phyloP scores from a whole-genome alignment of 805 yeast species.

The Saccharomycopsis javanensis region DNA sequence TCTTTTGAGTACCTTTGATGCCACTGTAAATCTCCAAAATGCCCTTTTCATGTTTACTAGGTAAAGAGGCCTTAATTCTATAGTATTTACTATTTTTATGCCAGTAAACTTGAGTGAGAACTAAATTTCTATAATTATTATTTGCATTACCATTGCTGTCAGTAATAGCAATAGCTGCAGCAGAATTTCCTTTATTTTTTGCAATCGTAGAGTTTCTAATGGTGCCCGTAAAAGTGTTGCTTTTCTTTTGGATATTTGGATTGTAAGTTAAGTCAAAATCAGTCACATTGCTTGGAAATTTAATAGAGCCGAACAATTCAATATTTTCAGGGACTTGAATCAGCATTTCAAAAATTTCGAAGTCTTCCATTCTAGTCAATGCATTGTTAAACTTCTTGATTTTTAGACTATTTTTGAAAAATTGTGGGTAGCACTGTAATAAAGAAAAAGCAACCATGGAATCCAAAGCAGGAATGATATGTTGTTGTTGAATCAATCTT shows the following conservation, averaged over 20 bases:
- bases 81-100: conserved; percentile 53
- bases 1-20: conserved; percentile 46
- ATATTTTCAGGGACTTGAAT: conserved; percentile 59
- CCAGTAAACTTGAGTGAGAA: conserved; percentile 77
- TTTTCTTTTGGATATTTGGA: conserved; percentile 18
- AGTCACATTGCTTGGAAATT: conserved; percentile 32
- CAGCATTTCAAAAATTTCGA: conserved; percentile 73
- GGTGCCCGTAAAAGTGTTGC: conserved; percentile 8
- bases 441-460: conserved; percentile 66
- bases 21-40: conserved; percentile 70
- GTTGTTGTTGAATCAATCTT: conserved; percentile 67
- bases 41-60: conserved; percentile 60
- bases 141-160: conserved; percentile 11
- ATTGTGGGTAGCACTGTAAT: conserved; percentile 83
- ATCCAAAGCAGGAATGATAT: conserved; percentile 75
- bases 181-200: not conserved
- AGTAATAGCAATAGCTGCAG: not conserved
- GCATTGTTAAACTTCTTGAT: conserved; percentile 70
- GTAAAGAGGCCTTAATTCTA: conserved; percentile 72
- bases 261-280: not conserved
- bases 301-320: conserved; percentile 55
- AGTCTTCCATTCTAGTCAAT: conserved; percentile 58
- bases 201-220: conserved; percentile 1
- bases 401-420: conserved; percentile 47
- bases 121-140: conserved; percentile 38